Evolutionary conservation across 2,329 filamentous ascomycete species (phyloP).

Genomic region (Teratosphaeria gauchensis): DNA sequence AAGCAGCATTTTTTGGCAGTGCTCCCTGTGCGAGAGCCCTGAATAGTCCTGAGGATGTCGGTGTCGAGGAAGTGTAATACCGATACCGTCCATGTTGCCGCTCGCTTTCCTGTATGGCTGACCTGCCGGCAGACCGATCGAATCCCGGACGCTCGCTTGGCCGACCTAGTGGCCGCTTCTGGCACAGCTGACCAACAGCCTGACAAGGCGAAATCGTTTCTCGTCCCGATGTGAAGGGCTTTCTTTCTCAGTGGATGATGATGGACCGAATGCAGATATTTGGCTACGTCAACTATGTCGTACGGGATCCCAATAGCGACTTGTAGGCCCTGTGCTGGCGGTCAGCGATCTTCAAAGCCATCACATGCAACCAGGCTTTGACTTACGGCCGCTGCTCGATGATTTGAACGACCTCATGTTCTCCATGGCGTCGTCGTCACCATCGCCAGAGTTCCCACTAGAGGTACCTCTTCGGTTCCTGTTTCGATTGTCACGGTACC

Average conservation of each 20-base stretch:
- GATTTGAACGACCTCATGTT: background rate
- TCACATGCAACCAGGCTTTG: background rate
- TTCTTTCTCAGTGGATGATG: background rate
- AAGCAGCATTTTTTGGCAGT: background rate
- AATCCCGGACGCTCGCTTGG: background rate
- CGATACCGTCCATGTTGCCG: background rate
- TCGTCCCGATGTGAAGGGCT: background rate
- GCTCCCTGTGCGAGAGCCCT: background rate
- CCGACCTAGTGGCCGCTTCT: background rate
- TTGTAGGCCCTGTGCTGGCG: background rate
- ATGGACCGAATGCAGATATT: background rate
- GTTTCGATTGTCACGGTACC: slow-evolving; percentile 34
- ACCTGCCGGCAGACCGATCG: background rate
- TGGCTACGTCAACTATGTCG: background rate
- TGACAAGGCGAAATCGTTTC: background rate
- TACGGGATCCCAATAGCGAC: background rate
- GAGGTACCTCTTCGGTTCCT: slow-evolving; percentile 6
- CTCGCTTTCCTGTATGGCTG: background rate
- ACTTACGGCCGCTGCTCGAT: background rate
- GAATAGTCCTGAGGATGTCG: background rate
- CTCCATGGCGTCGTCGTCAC: slow-evolving; percentile 2
- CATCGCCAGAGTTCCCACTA: background rate
- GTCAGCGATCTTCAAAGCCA: background rate
- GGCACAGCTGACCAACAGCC: background rate
- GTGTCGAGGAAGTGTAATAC: background rate